A percentile compares a stretch with the other conserved stretches of the same genome.
phyloP scores from a whole-genome alignment of 2,329 filamentous ascomycete species.

The Penicillium vulpinum region DNA sequence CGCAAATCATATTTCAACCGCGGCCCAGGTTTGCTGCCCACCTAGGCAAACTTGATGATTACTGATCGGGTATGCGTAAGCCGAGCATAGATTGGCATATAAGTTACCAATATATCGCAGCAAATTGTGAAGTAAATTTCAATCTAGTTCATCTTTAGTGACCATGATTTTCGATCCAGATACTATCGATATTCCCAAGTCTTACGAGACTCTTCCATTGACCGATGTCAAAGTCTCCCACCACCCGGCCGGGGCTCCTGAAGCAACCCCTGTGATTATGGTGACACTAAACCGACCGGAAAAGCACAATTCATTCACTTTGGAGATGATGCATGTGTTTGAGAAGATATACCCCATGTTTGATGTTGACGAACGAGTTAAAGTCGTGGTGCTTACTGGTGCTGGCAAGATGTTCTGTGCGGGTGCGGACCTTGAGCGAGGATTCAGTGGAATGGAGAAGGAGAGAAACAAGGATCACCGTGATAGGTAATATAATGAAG shows the following conservation, averaged over 20 bases:
- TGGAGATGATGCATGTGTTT: conserved; percentile 50
- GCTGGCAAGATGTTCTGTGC: conserved; percentile 11
- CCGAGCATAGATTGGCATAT: neutral
- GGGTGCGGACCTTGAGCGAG: conserved; percentile 7
- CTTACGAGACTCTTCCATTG: conserved; percentile 31
- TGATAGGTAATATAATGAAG: neutral
- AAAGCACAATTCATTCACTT: conserved; percentile 59
- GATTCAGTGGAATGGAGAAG: conserved; percentile 2
- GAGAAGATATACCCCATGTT: conserved; percentile 5
- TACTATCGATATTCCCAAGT: conserved; percentile 24
- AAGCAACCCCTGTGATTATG: conserved; percentile 48
- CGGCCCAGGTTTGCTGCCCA: neutral
- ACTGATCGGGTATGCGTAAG: neutral
- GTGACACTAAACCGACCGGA: conserved; percentile 55
- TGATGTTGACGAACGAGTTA: conserved; percentile 11
- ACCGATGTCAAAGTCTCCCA: conserved; percentile 36
- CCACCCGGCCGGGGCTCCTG: conserved; percentile 45
- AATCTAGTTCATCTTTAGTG: neutral
- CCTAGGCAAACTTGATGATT: neutral
- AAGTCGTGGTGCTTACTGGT: conserved; percentile 10
- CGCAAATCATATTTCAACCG: neutral
- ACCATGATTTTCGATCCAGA: conserved; percentile 6
- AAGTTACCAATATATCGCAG: neutral
- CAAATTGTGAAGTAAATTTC: neutral
- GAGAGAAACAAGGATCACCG: conserved; percentile 3